Evolutionary conservation across 768 basidiomycete species (phyloP).

Genomic region (Rhizopogon vulgaris): DNA sequence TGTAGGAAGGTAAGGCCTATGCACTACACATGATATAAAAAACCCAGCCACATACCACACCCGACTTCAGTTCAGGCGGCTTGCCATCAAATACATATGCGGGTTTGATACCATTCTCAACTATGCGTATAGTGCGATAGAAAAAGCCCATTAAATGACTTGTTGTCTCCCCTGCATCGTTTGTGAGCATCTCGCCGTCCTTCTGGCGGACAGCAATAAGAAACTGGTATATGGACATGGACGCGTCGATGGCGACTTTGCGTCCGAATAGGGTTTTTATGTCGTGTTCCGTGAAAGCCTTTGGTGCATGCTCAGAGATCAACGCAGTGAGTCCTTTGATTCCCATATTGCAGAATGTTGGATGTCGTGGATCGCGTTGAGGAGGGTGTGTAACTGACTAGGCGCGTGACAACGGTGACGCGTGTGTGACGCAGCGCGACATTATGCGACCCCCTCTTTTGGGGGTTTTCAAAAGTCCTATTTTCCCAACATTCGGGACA

Average conservation of each 20-base stretch:
- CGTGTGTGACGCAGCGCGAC: slow-evolving; percentile 2
- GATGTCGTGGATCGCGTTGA: not conserved
- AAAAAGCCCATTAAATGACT: slow-evolving; percentile 99
- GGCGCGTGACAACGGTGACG: slow-evolving; percentile 1
- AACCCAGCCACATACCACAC: slow-evolving; percentile 66
- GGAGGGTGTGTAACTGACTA: slow-evolving; percentile 1
- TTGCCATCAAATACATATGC: slow-evolving; percentile 98
- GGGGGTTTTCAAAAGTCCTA: not conserved
- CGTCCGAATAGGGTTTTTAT: slow-evolving; percentile 97
- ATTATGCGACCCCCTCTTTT: not conserved
- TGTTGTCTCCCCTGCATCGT: slow-evolving; percentile 96
- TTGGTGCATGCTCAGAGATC: slow-evolving; percentile 85
- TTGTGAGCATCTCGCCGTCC: slow-evolving; percentile 94
- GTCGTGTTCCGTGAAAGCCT: slow-evolving; percentile 81
- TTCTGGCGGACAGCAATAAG: slow-evolving; percentile 95
- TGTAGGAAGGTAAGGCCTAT: slow-evolving; percentile 26
- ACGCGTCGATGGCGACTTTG: slow-evolving; percentile 98
- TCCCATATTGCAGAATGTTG: slow-evolving; percentile 49
- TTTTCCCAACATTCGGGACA: not conserved
- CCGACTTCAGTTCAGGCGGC: slow-evolving; percentile 94
- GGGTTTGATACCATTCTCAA: slow-evolving; percentile 98
- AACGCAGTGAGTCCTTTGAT: slow-evolving; percentile 94
- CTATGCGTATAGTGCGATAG: slow-evolving; percentile 94
- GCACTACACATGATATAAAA: not conserved
- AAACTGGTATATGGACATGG: slow-evolving; percentile 96